phyloP scores from a whole-genome alignment of 371 early-diverging fungal genomes.

The Mortierella sp. region DNA sequence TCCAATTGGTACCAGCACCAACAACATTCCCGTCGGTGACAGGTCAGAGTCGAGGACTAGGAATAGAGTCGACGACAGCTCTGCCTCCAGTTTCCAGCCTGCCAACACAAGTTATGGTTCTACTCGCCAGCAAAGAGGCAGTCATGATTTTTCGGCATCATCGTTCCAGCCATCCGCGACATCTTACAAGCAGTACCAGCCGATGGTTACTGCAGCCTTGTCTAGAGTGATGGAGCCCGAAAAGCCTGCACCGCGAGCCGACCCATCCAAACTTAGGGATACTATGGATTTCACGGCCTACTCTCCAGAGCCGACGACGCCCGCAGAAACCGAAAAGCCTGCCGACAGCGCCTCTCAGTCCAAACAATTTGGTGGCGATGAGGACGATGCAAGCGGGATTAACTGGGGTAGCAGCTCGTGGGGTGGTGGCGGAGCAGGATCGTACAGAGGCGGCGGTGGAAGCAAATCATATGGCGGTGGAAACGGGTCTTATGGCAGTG shows the following conservation, averaged over 20 bases:
- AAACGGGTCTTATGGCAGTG: not conserved
- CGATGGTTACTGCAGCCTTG: not conserved
- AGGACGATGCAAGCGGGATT: not conserved
- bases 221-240: no score
- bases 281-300: not conserved
- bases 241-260: no score
- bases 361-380: not conserved
- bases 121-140: not conserved
- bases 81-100: not conserved
- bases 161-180: not conserved
- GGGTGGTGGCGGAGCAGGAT: not conserved
- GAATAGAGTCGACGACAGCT: not conserved
- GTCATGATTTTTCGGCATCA: not conserved
- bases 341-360: not conserved
- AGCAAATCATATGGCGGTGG: not conserved
- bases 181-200: not conserved
- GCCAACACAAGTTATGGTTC: not conserved
- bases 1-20: not conserved
- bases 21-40: not conserved
- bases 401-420: not conserved
- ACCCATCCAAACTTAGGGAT: no score
- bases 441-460: not conserved
- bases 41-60: not conserved
- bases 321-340: not conserved
- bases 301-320: not conserved